Evolutionary conservation across 2,329 filamentous ascomycete genomes (phyloP).

Genomic region (Penicillium sp.): DNA sequence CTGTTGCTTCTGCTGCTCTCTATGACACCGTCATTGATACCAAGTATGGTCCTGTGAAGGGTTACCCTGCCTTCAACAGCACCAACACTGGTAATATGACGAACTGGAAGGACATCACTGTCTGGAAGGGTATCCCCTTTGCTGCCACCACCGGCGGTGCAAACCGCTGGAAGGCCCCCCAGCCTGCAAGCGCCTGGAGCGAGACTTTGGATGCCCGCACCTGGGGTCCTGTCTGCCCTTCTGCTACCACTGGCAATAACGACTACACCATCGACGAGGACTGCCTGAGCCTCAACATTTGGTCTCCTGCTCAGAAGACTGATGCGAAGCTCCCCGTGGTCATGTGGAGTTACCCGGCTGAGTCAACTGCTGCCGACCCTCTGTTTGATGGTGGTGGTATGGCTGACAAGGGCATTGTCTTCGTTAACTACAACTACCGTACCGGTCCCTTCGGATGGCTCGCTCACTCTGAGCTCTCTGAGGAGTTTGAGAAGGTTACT

Average conservation of each 20-base stretch:
- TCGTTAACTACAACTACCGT: background rate
- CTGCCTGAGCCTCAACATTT: background rate
- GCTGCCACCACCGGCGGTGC: background rate
- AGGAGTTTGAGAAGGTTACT: background rate
- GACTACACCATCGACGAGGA: background rate
- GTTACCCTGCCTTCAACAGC: background rate
- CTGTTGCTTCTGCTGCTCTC: background rate
- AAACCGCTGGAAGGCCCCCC: background rate
- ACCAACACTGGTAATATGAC: background rate
- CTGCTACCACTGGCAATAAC: background rate
- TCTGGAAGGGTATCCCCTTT: background rate
- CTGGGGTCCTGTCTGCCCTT: background rate
- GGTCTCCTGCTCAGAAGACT: background rate
- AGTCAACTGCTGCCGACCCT: background rate
- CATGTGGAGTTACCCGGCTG: background rate
- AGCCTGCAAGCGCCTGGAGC: background rate
- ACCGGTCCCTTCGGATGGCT: background rate
- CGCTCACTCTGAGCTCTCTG: background rate
- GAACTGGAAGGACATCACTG: background rate
- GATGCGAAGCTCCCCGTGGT: background rate
- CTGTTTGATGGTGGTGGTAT: background rate
- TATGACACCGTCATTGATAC: background rate
- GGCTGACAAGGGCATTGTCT: background rate
- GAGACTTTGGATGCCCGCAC: background rate
- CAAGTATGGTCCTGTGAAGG: background rate